Conservation (phyloP, 352 stramenopile genomes). For the Globisporangium iwayamae region DNA sequence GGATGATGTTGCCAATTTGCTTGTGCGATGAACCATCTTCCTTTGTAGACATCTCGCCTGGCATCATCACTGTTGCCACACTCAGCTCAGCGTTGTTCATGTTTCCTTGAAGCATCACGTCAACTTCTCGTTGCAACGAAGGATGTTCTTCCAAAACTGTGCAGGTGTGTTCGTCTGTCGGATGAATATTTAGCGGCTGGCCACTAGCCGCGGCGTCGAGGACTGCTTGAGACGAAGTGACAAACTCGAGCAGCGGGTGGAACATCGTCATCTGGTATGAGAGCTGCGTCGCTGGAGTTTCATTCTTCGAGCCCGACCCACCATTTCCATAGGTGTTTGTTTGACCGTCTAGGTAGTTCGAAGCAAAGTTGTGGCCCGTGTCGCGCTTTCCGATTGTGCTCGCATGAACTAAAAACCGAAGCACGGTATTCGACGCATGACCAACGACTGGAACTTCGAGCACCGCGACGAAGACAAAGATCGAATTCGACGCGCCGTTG, state of each 20-base stretch:
- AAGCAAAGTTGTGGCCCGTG: conserved; percentile 23
- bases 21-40: conserved; percentile 78
- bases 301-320: conserved; percentile 29
- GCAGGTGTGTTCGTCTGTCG: conserved; percentile 76
- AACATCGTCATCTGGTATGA: conserved; percentile 89
- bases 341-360: conserved; percentile 39
- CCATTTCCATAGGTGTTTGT: conserved; percentile 29
- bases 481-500: conserved; percentile 48
- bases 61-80: conserved; percentile 88
- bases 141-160: conserved; percentile 70
- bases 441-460: conserved; percentile 80
- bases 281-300: conserved; percentile 35
- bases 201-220: conserved; percentile 77
- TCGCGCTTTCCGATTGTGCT: conserved; percentile 73
- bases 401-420: conserved; percentile 85
- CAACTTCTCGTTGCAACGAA: conserved; percentile 60
- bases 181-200: conserved; percentile 71
- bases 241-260: conserved; percentile 81
- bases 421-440: conserved; percentile 73
- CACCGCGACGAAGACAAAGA: conserved; percentile 85
- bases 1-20: conserved; percentile 88
- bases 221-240: conserved; percentile 81
- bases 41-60: conserved; percentile 61
- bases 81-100: conserved; percentile 78
- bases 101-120: conserved; percentile 65